Evolutionary conservation across 2,329 filamentous ascomycete genomes (phyloP), one percentile per base, ranked within the genome.

Genomic region (Aulographum hederae): DNA sequence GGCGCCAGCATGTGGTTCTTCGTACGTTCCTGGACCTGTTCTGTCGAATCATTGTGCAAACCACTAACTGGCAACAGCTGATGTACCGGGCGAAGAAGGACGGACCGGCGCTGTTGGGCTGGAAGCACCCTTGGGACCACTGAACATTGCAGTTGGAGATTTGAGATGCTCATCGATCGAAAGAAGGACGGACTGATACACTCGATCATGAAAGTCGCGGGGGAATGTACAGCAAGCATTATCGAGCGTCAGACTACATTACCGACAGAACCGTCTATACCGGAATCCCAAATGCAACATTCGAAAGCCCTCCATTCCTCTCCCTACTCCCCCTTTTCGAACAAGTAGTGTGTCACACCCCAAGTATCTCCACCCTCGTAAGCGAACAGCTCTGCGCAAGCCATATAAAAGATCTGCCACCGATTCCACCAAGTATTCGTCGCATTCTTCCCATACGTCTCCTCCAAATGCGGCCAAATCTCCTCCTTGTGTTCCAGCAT

Each of bases 1-100:
- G 80, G 84, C 44, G 89, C 89, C 34, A 80, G 78, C 60, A 98
- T 95, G 89, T 98, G 89, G 89, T 95, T 98, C 61, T 98, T 89
- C 57, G 85, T 95, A 70, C 51, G 78, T 63, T 34, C 36, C 28
- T 16, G 34, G 12, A 10, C 6, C 17, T 10, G 6, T 13, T 5
- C 21, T 10, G 18, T 16, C 21, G 26, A 26, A 14, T 13, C 13
- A 8, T 16, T 14, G 18, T 32, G n/a, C 20, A 30, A 10, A 17
- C 14, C 30, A 36, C 29, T 31, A 31, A 26, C 4, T 8, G 8
- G 13, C 25, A 37, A 23, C 47, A 93, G 85, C 61, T 94, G 51
- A 84, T 94, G 74, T 95, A 94, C 63, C 73, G 89, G 48, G 82
- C 84, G 47, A 92, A 86, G 72, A 78, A 94, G 63, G 89, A 98